Evolutionary conservation across 2,329 filamentous ascomycete species (phyloP).

Genomic region (Fusarium cyanostomum): DNA sequence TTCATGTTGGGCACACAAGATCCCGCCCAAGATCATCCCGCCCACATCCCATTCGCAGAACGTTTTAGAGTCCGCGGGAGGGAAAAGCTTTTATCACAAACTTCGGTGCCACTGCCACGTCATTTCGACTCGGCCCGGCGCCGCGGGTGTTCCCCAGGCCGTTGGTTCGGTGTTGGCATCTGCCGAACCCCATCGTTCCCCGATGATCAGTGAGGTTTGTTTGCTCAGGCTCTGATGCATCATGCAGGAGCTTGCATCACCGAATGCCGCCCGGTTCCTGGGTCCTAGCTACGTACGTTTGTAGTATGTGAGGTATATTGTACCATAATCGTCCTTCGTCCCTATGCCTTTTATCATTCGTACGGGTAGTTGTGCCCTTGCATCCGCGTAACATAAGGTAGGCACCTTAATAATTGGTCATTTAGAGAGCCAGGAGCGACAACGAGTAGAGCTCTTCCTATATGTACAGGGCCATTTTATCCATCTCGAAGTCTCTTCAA

Average conservation of each 20-base stretch:
- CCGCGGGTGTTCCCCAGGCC: constrained; percentile 35
- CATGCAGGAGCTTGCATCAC: constrained; percentile 40
- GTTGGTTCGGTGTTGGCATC: constrained; percentile 30
- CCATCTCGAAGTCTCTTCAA: not conserved
- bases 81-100: constrained; percentile 8
- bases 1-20: constrained; percentile 32
- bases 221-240: constrained; percentile 25
- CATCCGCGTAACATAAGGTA: not conserved
- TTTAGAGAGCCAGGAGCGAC: not conserved
- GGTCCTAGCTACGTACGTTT: constrained; percentile 7
- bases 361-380: not conserved
- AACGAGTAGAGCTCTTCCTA: not conserved
- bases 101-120: constrained; percentile 10
- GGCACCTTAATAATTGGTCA: not conserved
- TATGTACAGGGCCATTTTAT: not conserved
- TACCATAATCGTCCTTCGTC: not conserved
- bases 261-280: constrained; percentile 8
- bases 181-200: constrained; percentile 19
- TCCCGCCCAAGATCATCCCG: constrained; percentile 23
- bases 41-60: constrained; percentile 22
- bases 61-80: not conserved
- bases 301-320: constrained; percentile 15
- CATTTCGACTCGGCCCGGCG: constrained; percentile 30
- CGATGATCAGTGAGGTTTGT: constrained; percentile 9
- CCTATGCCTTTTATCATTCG: too few relatives aligned